phyloP scores from a whole-genome alignment of 202 grass and related monocot genomes.

The Dendrocalamus latiflorus region DNA sequence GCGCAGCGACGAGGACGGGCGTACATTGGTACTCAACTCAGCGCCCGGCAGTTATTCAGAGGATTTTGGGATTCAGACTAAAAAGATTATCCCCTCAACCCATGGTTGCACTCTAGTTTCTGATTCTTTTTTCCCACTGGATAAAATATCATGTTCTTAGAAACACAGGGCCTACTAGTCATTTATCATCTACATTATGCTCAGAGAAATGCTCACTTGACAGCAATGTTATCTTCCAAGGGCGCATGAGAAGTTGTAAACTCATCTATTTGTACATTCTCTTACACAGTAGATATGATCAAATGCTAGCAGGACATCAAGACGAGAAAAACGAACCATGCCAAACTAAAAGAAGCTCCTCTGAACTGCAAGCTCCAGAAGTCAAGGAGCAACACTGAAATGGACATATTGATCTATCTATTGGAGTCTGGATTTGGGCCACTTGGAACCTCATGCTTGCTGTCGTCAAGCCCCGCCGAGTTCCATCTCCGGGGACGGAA shows the following conservation, averaged over 20 bases:
- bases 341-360: neutral
- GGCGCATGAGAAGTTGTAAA: neutral
- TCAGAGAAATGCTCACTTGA: neutral
- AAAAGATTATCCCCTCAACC: neutral
- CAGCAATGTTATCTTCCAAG: neutral
- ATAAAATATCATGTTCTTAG: no score
- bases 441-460: constrained; percentile 73
- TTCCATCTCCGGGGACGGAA: constrained; percentile 35
- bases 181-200: neutral
- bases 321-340: neutral
- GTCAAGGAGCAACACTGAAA: neutral
- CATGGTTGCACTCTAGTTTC: neutral
- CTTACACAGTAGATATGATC: neutral
- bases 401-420: constrained; percentile 22
- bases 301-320: neutral
- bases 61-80: neutral
- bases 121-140: neutral
- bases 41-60: neutral
- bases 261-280: constrained; percentile 41
- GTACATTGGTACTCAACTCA: neutral
- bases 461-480: constrained; percentile 28
- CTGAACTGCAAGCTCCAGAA: neutral
- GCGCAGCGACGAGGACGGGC: neutral
- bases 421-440: constrained; percentile 80
- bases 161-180: no score